phyloP scores from a whole-genome alignment of 1,284 basidiomycete genomes.

The Ceratobasidium sp. region DNA sequence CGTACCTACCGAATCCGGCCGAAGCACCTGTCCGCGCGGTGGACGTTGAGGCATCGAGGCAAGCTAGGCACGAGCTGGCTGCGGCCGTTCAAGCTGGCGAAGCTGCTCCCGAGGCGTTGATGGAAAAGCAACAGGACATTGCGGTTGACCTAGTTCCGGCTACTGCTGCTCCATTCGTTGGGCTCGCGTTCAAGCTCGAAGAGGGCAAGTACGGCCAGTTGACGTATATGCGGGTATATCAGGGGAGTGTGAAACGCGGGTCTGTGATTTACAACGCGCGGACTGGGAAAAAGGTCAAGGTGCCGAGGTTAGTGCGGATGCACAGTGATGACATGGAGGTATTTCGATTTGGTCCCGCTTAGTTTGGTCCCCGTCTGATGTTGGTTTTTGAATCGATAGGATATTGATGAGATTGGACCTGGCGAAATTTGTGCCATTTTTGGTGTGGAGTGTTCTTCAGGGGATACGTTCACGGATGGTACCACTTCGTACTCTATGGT shows the following conservation, averaged over 20 bases:
- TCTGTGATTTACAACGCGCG: constrained; percentile 91
- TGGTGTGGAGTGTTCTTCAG: constrained; percentile 97
- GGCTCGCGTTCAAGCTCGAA: constrained; percentile 98
- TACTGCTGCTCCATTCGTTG: constrained; percentile 87
- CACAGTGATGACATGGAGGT: constrained; percentile 99
- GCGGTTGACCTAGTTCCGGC: constrained; percentile 74
- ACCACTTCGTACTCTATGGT: constrained; percentile 90
- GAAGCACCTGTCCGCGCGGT: constrained; percentile 86
- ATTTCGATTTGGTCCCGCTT: constrained; percentile 47
- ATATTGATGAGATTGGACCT: constrained; percentile 94
- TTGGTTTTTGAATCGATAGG: constrained; percentile 59
- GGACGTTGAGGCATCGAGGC: constrained; percentile 58
- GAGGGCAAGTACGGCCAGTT: constrained; percentile 97
- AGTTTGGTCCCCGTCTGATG: background rate
- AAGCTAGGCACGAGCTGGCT: constrained; percentile 16
- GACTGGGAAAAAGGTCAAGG: constrained; percentile 97
- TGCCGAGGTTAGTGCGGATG: constrained; percentile 97
- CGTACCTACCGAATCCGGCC: constrained; percentile 93
- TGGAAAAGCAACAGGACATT: constrained; percentile 32
- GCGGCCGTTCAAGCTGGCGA: constrained; percentile 29
- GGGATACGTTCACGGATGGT: constrained; percentile 98
- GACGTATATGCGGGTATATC: constrained; percentile 99
- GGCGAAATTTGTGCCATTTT: constrained; percentile 99
- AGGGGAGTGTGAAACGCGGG: constrained; percentile 89
- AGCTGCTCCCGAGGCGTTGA: constrained; percentile 14